Base-by-base conservation (phyloP, 2,329 filamentous ascomycete species). In the Lachnellula cervina region DNA sequence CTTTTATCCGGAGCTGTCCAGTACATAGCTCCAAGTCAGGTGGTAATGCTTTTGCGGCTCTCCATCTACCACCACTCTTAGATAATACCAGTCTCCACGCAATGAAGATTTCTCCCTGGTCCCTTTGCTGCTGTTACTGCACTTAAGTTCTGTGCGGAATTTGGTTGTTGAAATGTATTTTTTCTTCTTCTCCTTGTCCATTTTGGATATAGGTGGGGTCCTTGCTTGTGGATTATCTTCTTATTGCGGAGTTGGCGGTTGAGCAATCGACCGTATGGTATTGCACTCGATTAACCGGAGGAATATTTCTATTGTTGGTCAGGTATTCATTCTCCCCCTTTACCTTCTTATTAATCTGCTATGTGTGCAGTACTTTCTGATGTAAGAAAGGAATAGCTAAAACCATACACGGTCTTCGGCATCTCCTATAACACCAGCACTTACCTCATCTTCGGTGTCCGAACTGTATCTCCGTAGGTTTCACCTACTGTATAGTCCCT, bases 171-270 rank as follows among this genome's bases (percentile, higher is more conserved):
- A 37, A 55, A 19, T 35, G 34, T 34, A 11, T 32, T 32, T 32
- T 42, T 11, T 42, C 16, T 28, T 28, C 25, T 28, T 8, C 8
- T 21, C 4, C 90, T 88, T 61, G 83, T 89, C 32, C 81, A 88
- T 70, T 91, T 91, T 65, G 88, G 85, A 32, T 90, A 89, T 68
- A 84, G 80, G 0, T 91, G 87, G 87, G 86, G 87, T 0, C 87
- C 87, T 2, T 86, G 83, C 63, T 80, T 84, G 0, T 90, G 88
- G 88, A 88, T 89, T 58, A 77, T 91, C 54, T 4, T 21, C 2
- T 21, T 4, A 21, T 21, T 21, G 4, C 21, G 21, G 2, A 21
- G 21, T 43, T 91, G 85, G 83, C 88, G 87, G 0, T 72, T 90
- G 5, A 84, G 80, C 56, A 83, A 83, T 9, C 79, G 87, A 2